Evolutionary conservation across 495 filamentous ascomycete genomes (phyloP), one percentile per base, ranked within the genome.

Genomic region (Monascus purpureus): DNA sequence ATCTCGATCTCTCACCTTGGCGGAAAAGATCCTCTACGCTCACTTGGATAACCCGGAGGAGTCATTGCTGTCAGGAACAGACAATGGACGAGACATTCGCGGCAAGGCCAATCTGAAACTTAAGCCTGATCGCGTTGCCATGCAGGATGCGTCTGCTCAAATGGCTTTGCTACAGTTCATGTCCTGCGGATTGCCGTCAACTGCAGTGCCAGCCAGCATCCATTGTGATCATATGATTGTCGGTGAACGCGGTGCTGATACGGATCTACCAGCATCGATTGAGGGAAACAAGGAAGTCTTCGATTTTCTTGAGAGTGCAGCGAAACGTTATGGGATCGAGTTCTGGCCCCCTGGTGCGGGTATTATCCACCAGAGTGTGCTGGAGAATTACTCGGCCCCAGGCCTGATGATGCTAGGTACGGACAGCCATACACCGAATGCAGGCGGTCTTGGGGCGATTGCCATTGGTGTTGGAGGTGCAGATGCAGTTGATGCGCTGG

Each of bases 181-280:
- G 88, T 82, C 84, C 14, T 96, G 90, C 51, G 82, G 81, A 38
- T 66, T 96, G 13, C 77, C 82, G 16, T 79, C 77, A 32, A 93
- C 90, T 1, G 85, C 85, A n/a, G 87, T 96, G 18, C 90, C 90
- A 9, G 88, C 90, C 19, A 93, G 85, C 55, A 96, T 96, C 37
- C 90, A 97, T 63, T 97, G 90, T 51, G 90, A 97, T 58, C 90
- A 97, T 51, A 83, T 97, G 77, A 97, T 97, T 67, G 88, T 96
- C 29, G 90, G 90, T 41, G 72, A 84, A 47, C 74, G 75, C 42
- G 90, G 90, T 33, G 90, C 90, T 14, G 79, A 93, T 48, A 72
- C 75, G 17, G 90, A 97, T 63, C 59, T 97, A 20, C 76, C 85
- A 8, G 71, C 73, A 15, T 87, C 82, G 25, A 93, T 97, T 32